These are phyloP conservation scores for Sanguinoderma infundibulare DNA, from an alignment of 1,284 basidiomycete species.

Conservation along the genomic window DNA sequence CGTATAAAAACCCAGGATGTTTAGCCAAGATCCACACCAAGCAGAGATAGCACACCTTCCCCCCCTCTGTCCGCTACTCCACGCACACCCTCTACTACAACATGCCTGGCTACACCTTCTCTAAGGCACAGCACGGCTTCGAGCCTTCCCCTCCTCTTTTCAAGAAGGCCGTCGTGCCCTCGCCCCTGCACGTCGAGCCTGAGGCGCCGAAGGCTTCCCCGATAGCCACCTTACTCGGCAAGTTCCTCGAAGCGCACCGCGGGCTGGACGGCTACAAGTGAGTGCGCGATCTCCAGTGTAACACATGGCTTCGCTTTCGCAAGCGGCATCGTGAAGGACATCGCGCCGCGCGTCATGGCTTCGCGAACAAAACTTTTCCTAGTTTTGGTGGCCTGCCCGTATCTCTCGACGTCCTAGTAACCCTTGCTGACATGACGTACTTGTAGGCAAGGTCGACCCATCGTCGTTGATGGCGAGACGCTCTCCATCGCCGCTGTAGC, in stretches of 20 bases:
- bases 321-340: not conserved
- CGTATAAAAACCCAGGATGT: constrained; percentile 23
- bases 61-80: constrained; percentile 1
- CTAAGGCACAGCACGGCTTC: constrained; percentile 20
- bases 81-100: not conserved
- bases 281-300: constrained; percentile 2
- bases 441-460: constrained; percentile 64
- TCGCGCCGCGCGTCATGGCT: not conserved
- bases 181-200: constrained; percentile 1
- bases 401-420: too few species aligned
- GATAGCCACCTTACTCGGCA: constrained; percentile 26
- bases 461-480: constrained; percentile 69
- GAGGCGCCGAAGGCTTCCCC: constrained; percentile 9
- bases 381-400: not conserved
- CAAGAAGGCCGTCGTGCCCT: constrained; percentile 17
- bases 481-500: constrained; percentile 78
- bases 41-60: constrained; percentile 14
- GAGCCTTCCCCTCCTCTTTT: constrained; percentile 19
- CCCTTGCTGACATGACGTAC: not conserved
- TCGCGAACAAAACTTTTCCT: not conserved
- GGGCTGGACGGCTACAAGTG: constrained; percentile 34
- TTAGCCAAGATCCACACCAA: constrained; percentile 15
- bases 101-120: constrained; percentile 24
- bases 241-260: constrained; percentile 35
- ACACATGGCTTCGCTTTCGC: not conserved